Evolutionary conservation across 805 yeast species (phyloP), one percentile per base, ranked within the genome.

Genomic region (Wickerhamiella dianesei): DNA sequence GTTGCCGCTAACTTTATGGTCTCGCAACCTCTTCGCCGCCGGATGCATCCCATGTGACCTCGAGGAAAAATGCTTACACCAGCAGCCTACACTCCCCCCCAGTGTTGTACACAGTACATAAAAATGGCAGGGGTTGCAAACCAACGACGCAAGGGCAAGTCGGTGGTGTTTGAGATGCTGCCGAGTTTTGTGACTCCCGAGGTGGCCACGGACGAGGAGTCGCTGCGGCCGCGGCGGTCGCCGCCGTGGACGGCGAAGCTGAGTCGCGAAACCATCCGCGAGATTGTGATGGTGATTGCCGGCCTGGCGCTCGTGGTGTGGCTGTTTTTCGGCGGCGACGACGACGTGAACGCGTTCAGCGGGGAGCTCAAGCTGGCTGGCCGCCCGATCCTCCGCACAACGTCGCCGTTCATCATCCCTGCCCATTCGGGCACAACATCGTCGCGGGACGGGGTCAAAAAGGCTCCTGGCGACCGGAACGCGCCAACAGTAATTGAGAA

Each of bases 381-480:
- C 3, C 41, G 50, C 25, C 48, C 48, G 4, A 35, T 50, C 29
- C 39, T 47, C 21, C 32, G 44, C 19, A 48, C 56, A 2, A 46
- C 46, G 5, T 40, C 53, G 29, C 50, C 53, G 36, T 49, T 49
- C 37, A 60, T 58, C 16, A 47, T 58, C 25, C 63, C 63, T 35
- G 49, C 59, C 37, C 45, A 49, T 35, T 47, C 50, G 19, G 54
- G 52, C 21, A 44, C 44, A 45, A 43, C 47, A 16, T 20, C 35
- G 20, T 40, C 49, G n/a, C 44, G 54, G 37, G 55, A 51, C 36
- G 59, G 58, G 44, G 59, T 55, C 40, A 59, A 56, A 37, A 56
- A 59, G 51, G 64, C 64, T 2, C 64, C 64, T 22, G 63, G 61
- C 16, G 64, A 60, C 44, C 56, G 57, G 48, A 56, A 49, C 37